Conservation (phyloP, 345 rosid genomes). For the Zanthoxylum bungeanum region DNA sequence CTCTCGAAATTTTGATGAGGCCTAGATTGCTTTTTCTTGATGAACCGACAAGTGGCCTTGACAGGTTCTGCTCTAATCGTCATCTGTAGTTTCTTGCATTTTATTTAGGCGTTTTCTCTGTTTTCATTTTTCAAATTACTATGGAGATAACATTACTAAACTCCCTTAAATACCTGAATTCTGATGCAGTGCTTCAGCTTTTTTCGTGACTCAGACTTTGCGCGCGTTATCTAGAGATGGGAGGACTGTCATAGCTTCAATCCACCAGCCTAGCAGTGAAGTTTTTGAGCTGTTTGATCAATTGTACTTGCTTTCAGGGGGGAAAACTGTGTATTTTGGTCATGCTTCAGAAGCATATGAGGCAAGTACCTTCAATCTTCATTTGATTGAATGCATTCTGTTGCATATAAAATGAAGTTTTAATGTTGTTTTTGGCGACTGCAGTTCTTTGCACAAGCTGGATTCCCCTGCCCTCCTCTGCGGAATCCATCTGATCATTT, state of each 20-base stretch:
- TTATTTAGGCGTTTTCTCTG: neutral
- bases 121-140: neutral
- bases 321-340: constrained; percentile 91
- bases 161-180: neutral
- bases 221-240: constrained; percentile 88
- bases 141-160: neutral
- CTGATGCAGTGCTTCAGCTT: constrained; percentile 82
- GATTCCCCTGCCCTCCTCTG: constrained; percentile 91
- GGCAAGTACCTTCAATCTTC: constrained; percentile 32
- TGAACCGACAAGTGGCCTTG: constrained; percentile 97
- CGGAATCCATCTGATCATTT: constrained; percentile 98
- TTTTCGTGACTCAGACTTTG: constrained; percentile 89
- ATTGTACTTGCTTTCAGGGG: constrained; percentile 82
- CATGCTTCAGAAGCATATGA: constrained; percentile 80
- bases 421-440: neutral
- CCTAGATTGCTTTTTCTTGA: constrained; percentile 93
- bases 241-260: constrained; percentile 90
- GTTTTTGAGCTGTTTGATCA: constrained; percentile 92
- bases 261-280: constrained; percentile 96
- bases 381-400: neutral
- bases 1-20: constrained; percentile 91
- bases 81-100: neutral
- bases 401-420: neutral
- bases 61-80: constrained; percentile 43
- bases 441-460: constrained; percentile 96